Evolutionary conservation across 108 stramenopile species (phyloP).

Genomic region (Skeletonema tropicum): DNA sequence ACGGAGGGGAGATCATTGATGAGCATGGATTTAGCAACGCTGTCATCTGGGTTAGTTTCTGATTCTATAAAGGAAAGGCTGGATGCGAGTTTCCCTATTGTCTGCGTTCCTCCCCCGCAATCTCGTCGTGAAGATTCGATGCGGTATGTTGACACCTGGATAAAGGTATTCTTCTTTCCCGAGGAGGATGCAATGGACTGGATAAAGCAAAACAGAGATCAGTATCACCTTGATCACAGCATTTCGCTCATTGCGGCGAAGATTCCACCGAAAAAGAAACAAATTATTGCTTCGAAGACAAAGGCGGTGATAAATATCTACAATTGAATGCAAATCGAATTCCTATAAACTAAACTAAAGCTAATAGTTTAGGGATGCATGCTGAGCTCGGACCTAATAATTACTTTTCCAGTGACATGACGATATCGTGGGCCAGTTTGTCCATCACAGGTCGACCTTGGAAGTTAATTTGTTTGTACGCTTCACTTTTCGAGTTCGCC

Average conservation of each 20-base stretch:
- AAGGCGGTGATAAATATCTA: slow-evolving; percentile 6
- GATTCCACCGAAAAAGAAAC: slow-evolving; percentile 7
- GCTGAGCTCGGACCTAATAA: too few relatives aligned
- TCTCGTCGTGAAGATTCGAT: slow-evolving; percentile 42
- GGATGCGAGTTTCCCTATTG: slow-evolving; percentile 30
- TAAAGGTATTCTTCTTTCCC: slow-evolving; percentile 91
- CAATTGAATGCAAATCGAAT: background rate
- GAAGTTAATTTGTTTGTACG: slow-evolving; percentile 66
- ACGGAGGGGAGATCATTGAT: slow-evolving; percentile 93
- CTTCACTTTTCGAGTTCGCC: slow-evolving; percentile 69
- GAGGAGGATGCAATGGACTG: slow-evolving; percentile 71
- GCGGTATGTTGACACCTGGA: slow-evolving; percentile 86
- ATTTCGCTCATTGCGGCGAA: slow-evolving; percentile 42
- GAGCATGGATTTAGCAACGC: slow-evolving; percentile 94
- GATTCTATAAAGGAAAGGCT: slow-evolving; percentile 51
- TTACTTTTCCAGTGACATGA: background rate
- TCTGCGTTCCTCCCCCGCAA: slow-evolving; percentile 37
- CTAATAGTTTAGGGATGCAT: too few relatives aligned
- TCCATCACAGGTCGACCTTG: slow-evolving; percentile 84
- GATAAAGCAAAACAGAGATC: slow-evolving; percentile 50
- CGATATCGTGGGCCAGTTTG: slow-evolving; percentile 69
- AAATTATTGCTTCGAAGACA: slow-evolving; percentile 10
- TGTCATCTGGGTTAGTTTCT: slow-evolving; percentile 56
- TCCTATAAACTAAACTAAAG: background rate
- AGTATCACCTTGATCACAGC: slow-evolving; percentile 53